phyloP scores from a whole-genome alignment of 108 stramenopile genomes.

The Cyclotella cryptica region DNA sequence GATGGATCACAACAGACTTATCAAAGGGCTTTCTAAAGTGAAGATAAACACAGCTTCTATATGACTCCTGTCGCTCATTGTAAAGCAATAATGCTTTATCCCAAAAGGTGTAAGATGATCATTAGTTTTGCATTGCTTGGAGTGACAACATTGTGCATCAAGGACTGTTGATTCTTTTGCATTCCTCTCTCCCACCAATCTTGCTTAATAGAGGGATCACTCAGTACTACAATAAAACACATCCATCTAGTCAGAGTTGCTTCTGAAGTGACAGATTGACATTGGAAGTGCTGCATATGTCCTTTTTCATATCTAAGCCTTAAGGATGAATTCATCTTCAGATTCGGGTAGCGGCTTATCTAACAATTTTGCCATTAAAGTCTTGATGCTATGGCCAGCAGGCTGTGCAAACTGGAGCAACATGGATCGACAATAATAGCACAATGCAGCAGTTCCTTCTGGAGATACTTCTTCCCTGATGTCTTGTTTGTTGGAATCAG shows the following conservation, averaged over 20 bases:
- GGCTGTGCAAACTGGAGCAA: background rate
- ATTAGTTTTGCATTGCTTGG: background rate
- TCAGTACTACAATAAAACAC: background rate
- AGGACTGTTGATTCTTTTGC: conserved; percentile 4
- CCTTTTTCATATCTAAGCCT: background rate
- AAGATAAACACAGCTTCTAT: background rate
- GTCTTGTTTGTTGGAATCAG: too few relatives aligned
- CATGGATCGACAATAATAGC: background rate
- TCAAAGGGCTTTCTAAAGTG: background rate
- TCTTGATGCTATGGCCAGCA: background rate
- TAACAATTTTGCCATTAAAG: too few relatives aligned
- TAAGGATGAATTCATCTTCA: background rate
- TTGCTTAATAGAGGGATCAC: background rate
- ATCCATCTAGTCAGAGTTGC: background rate
- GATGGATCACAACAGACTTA: too few relatives aligned
- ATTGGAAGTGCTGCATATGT: background rate
- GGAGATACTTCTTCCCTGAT: too few relatives aligned
- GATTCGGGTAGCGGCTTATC: background rate
- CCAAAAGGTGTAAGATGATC: background rate
- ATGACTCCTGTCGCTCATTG: background rate
- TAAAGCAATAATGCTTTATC: too few relatives aligned
- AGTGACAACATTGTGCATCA: background rate
- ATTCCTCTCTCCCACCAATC: background rate
- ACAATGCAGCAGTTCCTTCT: too few relatives aligned
- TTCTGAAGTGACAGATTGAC: background rate